These are phyloP conservation scores for Cyclocybe cylindracea DNA, from an alignment of 768 basidiomycete species.

Conservation along the genomic window DNA sequence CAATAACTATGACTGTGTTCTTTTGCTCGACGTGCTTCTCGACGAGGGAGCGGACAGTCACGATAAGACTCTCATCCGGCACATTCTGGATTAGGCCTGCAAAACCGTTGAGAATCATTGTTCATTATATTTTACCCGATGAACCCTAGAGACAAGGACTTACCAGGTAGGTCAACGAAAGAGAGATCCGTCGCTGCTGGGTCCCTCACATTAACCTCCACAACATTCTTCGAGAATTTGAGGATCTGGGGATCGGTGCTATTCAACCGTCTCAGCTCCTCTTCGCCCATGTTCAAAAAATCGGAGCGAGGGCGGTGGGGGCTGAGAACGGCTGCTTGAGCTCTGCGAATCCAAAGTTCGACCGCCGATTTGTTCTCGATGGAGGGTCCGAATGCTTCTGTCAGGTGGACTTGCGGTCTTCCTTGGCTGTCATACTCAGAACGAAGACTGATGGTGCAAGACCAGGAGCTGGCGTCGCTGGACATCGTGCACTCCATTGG, in stretches of 20 bases:
- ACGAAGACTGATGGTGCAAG: slow-evolving; percentile 37
- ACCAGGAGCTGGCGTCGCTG: slow-evolving; percentile 37
- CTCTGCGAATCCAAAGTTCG: slow-evolving; percentile 56
- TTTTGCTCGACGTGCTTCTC: slow-evolving; percentile 43
- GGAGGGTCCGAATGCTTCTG: slow-evolving; percentile 39
- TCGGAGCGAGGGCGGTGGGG: slow-evolving; percentile 31
- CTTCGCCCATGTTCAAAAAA: slow-evolving; percentile 24
- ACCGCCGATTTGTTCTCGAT: slow-evolving; percentile 44
- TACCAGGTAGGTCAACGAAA: slow-evolving; percentile 59
- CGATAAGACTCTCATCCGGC: slow-evolving; percentile 36
- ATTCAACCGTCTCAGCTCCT: slow-evolving; percentile 17
- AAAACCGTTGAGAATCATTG: no score
- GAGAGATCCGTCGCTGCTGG: slow-evolving; percentile 46
- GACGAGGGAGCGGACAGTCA: slow-evolving; percentile 50
- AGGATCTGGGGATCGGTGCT: slow-evolving; percentile 6
- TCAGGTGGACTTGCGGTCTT: no score
- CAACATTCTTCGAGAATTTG: slow-evolving; percentile 51
- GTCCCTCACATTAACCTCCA: slow-evolving; percentile 47
- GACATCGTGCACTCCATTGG: slow-evolving; percentile 56
- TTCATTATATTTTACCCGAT: no score
- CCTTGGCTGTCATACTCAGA: no score
- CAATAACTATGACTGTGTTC: slow-evolving; percentile 64
- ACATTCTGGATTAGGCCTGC: slow-evolving; percentile 60
- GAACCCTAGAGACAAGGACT: no score
- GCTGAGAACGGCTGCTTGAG: slow-evolving; percentile 59